Conservation (phyloP, 2,329 filamentous ascomycete genomes). For the Aspergillus eucalypticola region DNA sequence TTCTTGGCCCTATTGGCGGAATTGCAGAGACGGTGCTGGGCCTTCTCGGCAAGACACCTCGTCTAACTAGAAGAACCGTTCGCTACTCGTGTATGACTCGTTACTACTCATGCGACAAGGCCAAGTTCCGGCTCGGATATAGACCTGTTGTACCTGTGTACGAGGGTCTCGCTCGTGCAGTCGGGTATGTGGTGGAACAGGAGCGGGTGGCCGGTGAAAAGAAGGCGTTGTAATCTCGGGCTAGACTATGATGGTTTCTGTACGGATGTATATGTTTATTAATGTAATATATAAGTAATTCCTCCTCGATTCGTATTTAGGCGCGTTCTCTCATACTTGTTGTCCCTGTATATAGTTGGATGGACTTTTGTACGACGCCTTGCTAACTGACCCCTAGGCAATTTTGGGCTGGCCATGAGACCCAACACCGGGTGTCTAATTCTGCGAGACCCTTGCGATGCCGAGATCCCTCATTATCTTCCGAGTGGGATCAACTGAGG, state of each 20-base stretch:
- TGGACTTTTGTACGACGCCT: not conserved
- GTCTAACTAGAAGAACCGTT: conserved; percentile 46
- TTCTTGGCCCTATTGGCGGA: conserved; percentile 43
- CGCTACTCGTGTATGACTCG: conserved; percentile 52
- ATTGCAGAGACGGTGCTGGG: conserved; percentile 45
- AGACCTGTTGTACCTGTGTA: conserved; percentile 46
- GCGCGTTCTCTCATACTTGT: conserved; percentile 7
- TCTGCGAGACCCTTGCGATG: not conserved
- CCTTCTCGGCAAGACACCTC: conserved; percentile 48
- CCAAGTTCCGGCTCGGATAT: conserved; percentile 49
- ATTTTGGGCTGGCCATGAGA: not conserved
- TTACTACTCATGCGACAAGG: conserved; percentile 51
- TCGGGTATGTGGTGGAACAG: conserved; percentile 42
- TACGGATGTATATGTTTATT: conserved; percentile 2
- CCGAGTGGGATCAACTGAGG: not conserved
- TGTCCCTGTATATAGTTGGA: conserved; percentile 6
- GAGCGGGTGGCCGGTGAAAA: conserved; percentile 37
- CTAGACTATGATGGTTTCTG: not conserved
- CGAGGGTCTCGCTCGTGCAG: conserved; percentile 50
- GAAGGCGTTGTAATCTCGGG: conserved; percentile 40
- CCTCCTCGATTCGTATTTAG: not conserved
- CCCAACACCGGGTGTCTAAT: not conserved
- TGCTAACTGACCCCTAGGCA: not conserved
- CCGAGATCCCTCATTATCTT: not conserved
- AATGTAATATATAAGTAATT: conserved; percentile 21